A percentile compares a stretch with the other conserved stretches of the same genome.
phyloP scores from a whole-genome alignment of 805 yeast species.

The Monosporozyma servazzii region DNA sequence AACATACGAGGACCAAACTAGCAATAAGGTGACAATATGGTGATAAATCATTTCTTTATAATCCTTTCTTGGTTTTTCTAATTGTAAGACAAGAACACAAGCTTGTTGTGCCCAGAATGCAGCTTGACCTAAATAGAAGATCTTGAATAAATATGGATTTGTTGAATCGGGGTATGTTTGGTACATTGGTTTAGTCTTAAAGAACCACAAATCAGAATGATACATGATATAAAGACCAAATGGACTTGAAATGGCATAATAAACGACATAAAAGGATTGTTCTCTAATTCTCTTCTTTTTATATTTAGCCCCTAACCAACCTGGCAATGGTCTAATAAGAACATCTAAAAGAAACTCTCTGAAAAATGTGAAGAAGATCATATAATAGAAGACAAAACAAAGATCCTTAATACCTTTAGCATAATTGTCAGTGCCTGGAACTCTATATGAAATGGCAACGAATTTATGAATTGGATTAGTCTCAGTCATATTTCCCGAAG shows the following conservation, averaged over 20 bases:
- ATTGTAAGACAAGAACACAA: constrained; percentile 66
- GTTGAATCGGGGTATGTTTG: constrained; percentile 72
- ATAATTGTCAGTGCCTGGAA: constrained; percentile 53
- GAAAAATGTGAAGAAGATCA: constrained; percentile 79
- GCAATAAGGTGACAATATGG: constrained; percentile 81
- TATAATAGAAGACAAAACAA: constrained; percentile 69
- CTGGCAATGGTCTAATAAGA: constrained; percentile 66
- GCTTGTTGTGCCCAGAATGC: constrained; percentile 98
- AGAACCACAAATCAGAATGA: constrained; percentile 77
- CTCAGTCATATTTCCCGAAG: constrained; percentile 49
- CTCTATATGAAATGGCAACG: constrained; percentile 55
- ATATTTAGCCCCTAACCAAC: constrained; percentile 36
- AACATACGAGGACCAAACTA: constrained; percentile 79
- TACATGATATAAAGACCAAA: constrained; percentile 85
- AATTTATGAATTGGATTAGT: constrained; percentile 57
- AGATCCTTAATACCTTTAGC: constrained; percentile 86
- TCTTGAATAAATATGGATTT: constrained; percentile 60
- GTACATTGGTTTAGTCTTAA: constrained; percentile 77
- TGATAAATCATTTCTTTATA: constrained; percentile 85
- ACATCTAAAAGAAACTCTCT: constrained; percentile 89
- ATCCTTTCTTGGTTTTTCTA: constrained; percentile 94
- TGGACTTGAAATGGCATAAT: constrained; percentile 78
- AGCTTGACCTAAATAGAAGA: constrained; percentile 84
- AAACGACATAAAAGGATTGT: constrained; percentile 77
- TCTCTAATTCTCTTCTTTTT: constrained; percentile 82